phyloP scores from a whole-genome alignment of 2,329 filamentous ascomycete species.

The Cladophialophora bantiana region DNA sequence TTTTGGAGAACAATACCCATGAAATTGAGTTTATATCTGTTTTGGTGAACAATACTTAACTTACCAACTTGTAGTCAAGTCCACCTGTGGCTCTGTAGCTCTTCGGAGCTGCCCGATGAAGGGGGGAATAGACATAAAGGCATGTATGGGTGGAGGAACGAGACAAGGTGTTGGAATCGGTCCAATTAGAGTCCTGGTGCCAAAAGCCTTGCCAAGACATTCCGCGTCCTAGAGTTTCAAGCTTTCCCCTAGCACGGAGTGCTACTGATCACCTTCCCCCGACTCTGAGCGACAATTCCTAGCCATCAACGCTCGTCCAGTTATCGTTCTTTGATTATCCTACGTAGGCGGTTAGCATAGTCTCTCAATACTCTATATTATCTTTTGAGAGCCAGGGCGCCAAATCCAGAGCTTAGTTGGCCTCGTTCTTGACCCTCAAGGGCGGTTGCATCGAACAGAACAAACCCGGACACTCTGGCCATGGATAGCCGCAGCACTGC shows the following conservation, averaged over 20 bases:
- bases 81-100: too few relatives aligned
- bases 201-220: conserved; percentile 3
- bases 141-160: not conserved
- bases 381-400: not conserved
- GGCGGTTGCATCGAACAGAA: conserved; percentile 14
- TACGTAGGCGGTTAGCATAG: not conserved
- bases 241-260: conserved; percentile 1
- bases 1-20: not conserved
- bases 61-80: too few relatives aligned
- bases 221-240: not conserved
- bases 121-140: not conserved
- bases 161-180: not conserved
- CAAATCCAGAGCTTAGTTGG: not conserved
- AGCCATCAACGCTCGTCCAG: not conserved
- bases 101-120: not conserved
- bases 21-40: not conserved
- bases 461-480: not conserved
- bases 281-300: not conserved
- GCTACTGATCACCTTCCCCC: not conserved
- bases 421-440: conserved; percentile 5
- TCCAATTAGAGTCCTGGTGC: not conserved
- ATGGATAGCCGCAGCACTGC: conserved; percentile 37
- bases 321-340: not conserved
- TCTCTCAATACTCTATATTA: not conserved
- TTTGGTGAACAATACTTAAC: too few relatives aligned